Percentiles rank a stretch among this genome's conserved stretches.
phyloP scores from a whole-genome alignment of 2,329 filamentous ascomycete genomes.

The Zelopaecilomyces penicillatus region DNA sequence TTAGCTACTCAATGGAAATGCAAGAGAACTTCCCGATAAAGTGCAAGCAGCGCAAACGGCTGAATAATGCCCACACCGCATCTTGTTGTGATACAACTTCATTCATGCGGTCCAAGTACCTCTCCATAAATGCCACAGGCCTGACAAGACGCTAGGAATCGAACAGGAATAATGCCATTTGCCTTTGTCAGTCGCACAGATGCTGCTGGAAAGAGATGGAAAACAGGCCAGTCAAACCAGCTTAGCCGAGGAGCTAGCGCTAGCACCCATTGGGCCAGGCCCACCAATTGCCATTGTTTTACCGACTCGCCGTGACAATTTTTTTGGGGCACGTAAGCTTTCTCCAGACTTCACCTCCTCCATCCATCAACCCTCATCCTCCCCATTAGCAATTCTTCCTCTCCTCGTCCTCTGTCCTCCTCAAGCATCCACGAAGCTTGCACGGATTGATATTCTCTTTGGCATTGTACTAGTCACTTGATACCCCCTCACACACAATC shows the following conservation, averaged over 20 bases:
- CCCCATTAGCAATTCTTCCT: constrained; percentile 3
- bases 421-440: constrained; percentile 12
- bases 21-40: too few species aligned
- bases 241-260: constrained; percentile 13
- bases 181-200: constrained; percentile 11
- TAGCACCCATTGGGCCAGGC: constrained; percentile 24
- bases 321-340: constrained; percentile 25
- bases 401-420: constrained; percentile 13
- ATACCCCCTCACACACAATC: not conserved
- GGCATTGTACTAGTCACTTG: constrained; percentile 1
- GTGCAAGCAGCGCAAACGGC: too few species aligned
- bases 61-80: too few species aligned
- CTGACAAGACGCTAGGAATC: too few species aligned
- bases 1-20: too few species aligned
- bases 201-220: constrained; percentile 30
- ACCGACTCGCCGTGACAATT: constrained; percentile 33
- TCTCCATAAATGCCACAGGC: too few species aligned
- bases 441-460: constrained; percentile 17
- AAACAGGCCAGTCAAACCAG: constrained; percentile 9
- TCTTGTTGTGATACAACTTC: too few species aligned
- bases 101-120: too few species aligned
- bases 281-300: constrained; percentile 27
- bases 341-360: constrained; percentile 11
- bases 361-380: constrained; percentile 13
- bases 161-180: too few species aligned